These are phyloP conservation scores for Penicillium sp. DNA, from an alignment of 2,329 filamentous ascomycete species.

Conservation along the genomic window DNA sequence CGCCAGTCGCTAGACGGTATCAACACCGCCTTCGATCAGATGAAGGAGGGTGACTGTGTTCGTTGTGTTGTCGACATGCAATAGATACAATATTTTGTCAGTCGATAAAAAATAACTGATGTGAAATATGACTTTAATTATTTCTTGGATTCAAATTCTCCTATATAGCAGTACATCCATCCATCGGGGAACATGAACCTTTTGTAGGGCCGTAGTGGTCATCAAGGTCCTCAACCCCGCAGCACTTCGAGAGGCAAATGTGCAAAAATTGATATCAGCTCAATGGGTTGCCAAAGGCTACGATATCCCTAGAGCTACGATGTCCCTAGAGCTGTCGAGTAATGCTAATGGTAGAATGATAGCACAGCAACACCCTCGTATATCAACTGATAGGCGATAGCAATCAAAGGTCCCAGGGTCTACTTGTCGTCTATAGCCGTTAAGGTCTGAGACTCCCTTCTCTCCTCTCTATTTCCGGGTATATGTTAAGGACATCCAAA, in stretches of 20 bases:
- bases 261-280: no score
- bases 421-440: neutral
- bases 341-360: neutral
- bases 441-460: neutral
- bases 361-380: no score
- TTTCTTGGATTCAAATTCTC: neutral
- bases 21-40: constrained; percentile 85
- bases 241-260: constrained; percentile 13
- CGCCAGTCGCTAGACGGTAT: constrained; percentile 78
- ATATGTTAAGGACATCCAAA: neutral
- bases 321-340: neutral
- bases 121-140: constrained; percentile 25
- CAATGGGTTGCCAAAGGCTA: neutral
- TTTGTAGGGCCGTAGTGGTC: constrained; percentile 11
- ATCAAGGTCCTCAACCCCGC: constrained; percentile 23
- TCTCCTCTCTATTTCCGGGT: neutral
- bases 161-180: neutral
- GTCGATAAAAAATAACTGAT: constrained; percentile 20
- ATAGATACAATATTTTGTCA: constrained; percentile 10
- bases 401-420: neutral
- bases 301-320: neutral
- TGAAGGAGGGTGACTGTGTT: constrained; percentile 97
- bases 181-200: neutral
- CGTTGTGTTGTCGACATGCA: constrained; percentile 79
- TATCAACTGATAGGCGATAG: no score